Base-by-base conservation (phyloP, 768 basidiomycete species). In the Coprinellus micaceus region DNA sequence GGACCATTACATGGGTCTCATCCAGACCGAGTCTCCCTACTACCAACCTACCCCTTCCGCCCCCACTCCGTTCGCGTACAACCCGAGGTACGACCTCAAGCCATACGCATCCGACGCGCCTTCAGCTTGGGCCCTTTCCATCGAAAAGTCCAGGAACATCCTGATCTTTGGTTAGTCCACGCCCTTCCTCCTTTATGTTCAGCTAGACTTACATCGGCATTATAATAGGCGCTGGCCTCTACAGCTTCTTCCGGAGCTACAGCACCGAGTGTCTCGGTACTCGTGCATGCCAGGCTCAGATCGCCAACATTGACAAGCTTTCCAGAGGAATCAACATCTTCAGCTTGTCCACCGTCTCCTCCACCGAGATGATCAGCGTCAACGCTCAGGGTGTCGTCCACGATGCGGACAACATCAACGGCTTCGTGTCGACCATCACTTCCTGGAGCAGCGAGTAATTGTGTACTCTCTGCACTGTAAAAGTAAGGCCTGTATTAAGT, bases 201-300 rank as follows among this genome's bases (percentile, higher is more conserved):
- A n/a, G 33, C 33, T 33, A 33, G 13, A 13, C 13, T 33, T 33
- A 24, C 44, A 5, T 45, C 5, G 13, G 19, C 19, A 33, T 12
- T 21, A 30, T 5, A 36, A 22, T 41, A 84, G 84, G 86, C 40
- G 86, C 84, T 4, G 84, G 85, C 0, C 69, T 84, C 13, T 89
- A 89, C 69, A 85, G 82, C 67, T 89, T 89, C 75, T 89, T 82
- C 77, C 28, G 85, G 78, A 80, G 79, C 64, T 89, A 83, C 66
- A 62, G 45, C 26, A 75, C 82, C 66, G 64, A 69, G 3, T 88
- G 87, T 63, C 22, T 82, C 37, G 55, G 61, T 21, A 68, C 68
- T 2, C 64, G 61, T 33, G 74, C 63, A 36, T 90, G 88, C 67
- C 87, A 90, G 64, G 63, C 63, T 6, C 82, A 86, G 59, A 77